Evolutionary conservation across 73 alveolate genomes (phyloP).

Genomic region (Paramecium biaurelia): DNA sequence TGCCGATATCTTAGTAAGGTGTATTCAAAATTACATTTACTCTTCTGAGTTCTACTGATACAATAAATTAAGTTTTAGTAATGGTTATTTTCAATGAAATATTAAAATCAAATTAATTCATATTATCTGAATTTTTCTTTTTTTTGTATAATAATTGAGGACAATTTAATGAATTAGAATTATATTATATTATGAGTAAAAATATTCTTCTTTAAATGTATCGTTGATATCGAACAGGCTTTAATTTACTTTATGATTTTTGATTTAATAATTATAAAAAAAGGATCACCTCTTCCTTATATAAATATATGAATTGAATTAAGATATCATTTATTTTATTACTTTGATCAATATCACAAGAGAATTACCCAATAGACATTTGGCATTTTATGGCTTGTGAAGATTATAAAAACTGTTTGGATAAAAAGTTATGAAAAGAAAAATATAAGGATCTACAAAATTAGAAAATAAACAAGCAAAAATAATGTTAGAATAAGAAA

Average conservation of each 20-base stretch:
- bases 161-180: too few species aligned
- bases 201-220: too few species aligned
- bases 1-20: neutral
- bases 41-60: neutral
- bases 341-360: neutral
- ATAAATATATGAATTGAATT: neutral
- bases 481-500: neutral
- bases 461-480: neutral
- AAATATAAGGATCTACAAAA: neutral
- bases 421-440: neutral
- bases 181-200: too few species aligned
- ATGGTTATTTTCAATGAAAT: too few species aligned
- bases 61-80: too few species aligned
- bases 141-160: too few species aligned
- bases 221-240: neutral
- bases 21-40: neutral
- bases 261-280: slow-evolving; percentile 3
- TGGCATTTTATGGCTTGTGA: neutral
- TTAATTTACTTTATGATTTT: neutral
- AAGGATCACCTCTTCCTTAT: neutral
- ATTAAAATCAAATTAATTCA: too few species aligned
- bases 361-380: neutral
- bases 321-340: neutral
- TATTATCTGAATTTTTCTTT: too few species aligned
- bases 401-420: neutral